Evolutionary conservation across 768 basidiomycete genomes (phyloP).

Genomic region (Suillus lakei): DNA sequence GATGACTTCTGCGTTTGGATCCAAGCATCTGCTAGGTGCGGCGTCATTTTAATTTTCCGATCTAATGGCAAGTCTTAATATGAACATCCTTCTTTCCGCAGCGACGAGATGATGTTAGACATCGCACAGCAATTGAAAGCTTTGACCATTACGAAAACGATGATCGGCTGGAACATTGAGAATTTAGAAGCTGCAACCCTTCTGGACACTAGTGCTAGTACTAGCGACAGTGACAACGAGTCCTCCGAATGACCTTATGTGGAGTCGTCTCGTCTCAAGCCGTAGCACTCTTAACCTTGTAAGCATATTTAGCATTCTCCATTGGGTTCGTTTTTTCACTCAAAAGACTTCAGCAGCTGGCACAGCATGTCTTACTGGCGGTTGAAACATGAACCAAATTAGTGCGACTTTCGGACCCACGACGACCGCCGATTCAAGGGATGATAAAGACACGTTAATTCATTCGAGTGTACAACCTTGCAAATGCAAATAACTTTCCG

Average conservation of each 20-base stretch:
- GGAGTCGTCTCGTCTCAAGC: neutral
- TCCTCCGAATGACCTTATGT: constrained; percentile 38
- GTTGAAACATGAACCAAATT: constrained; percentile 4
- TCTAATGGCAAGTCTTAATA: neutral
- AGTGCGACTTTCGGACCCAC: neutral
- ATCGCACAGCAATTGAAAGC: constrained; percentile 49
- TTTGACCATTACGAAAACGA: constrained; percentile 52
- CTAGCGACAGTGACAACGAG: constrained; percentile 76
- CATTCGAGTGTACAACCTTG: neutral
- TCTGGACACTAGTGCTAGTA: constrained; percentile 39
- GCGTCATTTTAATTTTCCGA: constrained; percentile 21
- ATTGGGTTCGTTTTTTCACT: neutral
- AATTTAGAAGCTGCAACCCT: constrained; percentile 63
- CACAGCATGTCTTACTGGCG: neutral
- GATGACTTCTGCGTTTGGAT: constrained; percentile 88
- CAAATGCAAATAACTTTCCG: neutral
- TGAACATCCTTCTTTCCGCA: constrained; percentile 32
- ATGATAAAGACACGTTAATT: neutral
- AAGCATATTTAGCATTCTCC: neutral
- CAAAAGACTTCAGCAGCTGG: neutral
- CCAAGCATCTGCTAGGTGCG: constrained; percentile 68
- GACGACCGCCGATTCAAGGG: neutral
- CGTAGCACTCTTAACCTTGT: neutral
- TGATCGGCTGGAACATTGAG: constrained; percentile 74
- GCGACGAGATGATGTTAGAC: constrained; percentile 57